A percentile compares a stretch with the other conserved stretches of the same genome.
phyloP scores from a whole-genome alignment of 78 protist genomes.

The Bodo saltans region DNA sequence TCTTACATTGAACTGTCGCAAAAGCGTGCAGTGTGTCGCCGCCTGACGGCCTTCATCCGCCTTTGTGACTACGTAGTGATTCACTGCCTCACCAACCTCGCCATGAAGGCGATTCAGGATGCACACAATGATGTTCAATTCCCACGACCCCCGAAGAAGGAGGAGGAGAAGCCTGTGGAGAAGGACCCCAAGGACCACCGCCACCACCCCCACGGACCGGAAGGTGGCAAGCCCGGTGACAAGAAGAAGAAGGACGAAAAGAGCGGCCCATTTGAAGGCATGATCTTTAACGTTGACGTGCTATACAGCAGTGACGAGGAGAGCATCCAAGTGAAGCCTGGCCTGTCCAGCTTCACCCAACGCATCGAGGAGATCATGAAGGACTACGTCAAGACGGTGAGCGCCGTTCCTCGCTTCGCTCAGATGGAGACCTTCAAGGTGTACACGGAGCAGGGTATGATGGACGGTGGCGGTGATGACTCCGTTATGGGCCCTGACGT shows the following conservation, averaged over 20 bases:
- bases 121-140: not conserved
- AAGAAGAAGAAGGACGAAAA: not conserved
- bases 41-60: slow-evolving; percentile 31
- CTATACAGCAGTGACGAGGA: not conserved
- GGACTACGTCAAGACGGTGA: slow-evolving; percentile 25
- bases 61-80: slow-evolving; percentile 41
- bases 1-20: slow-evolving; percentile 30
- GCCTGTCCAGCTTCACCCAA: not conserved
- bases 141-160: not conserved
- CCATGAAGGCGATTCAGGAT: slow-evolving; percentile 2
- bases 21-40: slow-evolving; percentile 19
- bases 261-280: not conserved
- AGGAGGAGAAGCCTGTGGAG: not conserved
- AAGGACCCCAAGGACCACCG: not conserved
- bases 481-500: slow-evolving; percentile 27
- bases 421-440: slow-evolving; percentile 6
- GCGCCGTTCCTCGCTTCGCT: slow-evolving; percentile 15
- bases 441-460: slow-evolving; percentile 3
- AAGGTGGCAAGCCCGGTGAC: not conserved
- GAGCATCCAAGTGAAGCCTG: not conserved
- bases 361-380: slow-evolving; percentile 4
- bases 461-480: slow-evolving; percentile 29
- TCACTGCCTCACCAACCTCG: slow-evolving; percentile 15
- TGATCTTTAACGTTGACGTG: not conserved
- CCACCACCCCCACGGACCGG: not conserved